Conservation (phyloP, 2,329 filamentous ascomycete genomes). For the Curvularia lunata region DNA sequence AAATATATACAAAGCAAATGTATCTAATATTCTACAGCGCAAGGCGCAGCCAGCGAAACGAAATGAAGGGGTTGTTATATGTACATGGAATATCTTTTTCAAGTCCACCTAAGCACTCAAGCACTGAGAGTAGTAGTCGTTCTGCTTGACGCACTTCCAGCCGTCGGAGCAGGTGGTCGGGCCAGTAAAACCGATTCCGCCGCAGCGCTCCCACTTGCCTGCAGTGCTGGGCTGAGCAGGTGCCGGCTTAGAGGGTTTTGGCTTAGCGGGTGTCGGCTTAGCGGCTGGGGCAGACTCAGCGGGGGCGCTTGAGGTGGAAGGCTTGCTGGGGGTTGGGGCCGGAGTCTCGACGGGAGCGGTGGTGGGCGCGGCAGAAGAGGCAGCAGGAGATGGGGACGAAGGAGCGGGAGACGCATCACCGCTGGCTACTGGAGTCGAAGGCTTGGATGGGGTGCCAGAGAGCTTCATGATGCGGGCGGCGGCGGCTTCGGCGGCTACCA, state of each 20-base stretch:
- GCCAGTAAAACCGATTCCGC: conserved; percentile 51
- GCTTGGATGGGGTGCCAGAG: conserved; percentile 27
- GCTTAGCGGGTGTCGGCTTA: conserved; percentile 6
- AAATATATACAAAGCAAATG: not conserved
- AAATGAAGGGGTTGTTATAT: not conserved
- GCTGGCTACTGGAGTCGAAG: not conserved
- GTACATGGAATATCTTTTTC: not conserved
- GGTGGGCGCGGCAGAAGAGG: conserved; percentile 7
- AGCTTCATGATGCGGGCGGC: conserved; percentile 59
- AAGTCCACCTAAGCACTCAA: not conserved
- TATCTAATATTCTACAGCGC: not conserved
- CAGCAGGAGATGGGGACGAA: not conserved
- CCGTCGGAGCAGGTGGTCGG: conserved; percentile 49
- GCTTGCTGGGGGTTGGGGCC: conserved; percentile 1
- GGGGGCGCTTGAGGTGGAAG: not conserved
- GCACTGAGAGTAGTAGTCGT: conserved; percentile 34
- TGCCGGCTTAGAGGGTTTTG: conserved; percentile 10
- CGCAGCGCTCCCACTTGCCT: conserved; percentile 52
- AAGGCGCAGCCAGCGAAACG: not conserved
- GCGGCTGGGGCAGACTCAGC: conserved; percentile 4
- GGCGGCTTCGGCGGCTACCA: conserved; percentile 68
- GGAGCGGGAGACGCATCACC: conserved; percentile 3
- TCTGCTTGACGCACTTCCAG: conserved; percentile 48
- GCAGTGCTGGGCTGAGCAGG: conserved; percentile 6
- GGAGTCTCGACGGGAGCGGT: conserved; percentile 5